Conservation (phyloP, 805 yeast species). For the Clavispora asparagi region DNA sequence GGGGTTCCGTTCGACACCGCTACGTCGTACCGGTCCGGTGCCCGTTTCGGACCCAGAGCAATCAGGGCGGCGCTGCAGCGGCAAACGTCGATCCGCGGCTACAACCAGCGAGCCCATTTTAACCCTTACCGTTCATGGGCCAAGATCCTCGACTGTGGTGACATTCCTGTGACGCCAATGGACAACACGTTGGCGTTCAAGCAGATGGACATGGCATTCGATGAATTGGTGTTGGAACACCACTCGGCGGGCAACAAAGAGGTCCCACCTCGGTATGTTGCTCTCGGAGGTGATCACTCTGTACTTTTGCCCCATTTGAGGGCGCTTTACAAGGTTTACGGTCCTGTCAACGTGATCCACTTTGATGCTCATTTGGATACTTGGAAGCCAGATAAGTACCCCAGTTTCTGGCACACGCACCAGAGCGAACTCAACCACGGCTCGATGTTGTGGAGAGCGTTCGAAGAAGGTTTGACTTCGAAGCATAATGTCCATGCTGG, state of each 20-base stretch:
- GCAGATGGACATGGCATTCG: conserved; percentile 50
- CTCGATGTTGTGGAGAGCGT: conserved; percentile 81
- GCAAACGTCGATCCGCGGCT: conserved; percentile 65
- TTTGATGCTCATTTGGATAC: conserved; percentile 86
- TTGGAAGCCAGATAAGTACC: conserved; percentile 69
- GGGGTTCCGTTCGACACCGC: conserved; percentile 88
- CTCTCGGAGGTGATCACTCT: conserved; percentile 83
- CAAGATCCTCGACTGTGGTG: conserved; percentile 49
- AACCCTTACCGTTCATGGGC: conserved; percentile 52
- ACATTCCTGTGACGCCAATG: conserved; percentile 57
- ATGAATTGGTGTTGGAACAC: conserved; percentile 48
- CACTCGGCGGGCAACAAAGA: conserved; percentile 14
- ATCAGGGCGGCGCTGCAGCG: conserved; percentile 66
- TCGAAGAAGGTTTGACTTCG: conserved; percentile 59
- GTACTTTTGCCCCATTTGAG: conserved; percentile 68
- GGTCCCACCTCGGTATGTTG: conserved; percentile 52
- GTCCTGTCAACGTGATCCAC: conserved; percentile 68
- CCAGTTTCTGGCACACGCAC: conserved; percentile 55
- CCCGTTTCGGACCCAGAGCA: conserved; percentile 77
- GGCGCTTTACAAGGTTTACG: conserved; percentile 55
- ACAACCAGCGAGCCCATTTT: conserved; percentile 57
- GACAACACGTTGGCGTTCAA: conserved; percentile 48
- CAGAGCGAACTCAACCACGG: conserved; percentile 71
- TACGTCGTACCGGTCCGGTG: conserved; percentile 72
- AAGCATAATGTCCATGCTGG: conserved; percentile 69